A percentile compares a stretch with the other conserved stretches of the same genome.
phyloP scores from a whole-genome alignment of 495 filamentous ascomycete genomes.

The Neurospora discreta region DNA sequence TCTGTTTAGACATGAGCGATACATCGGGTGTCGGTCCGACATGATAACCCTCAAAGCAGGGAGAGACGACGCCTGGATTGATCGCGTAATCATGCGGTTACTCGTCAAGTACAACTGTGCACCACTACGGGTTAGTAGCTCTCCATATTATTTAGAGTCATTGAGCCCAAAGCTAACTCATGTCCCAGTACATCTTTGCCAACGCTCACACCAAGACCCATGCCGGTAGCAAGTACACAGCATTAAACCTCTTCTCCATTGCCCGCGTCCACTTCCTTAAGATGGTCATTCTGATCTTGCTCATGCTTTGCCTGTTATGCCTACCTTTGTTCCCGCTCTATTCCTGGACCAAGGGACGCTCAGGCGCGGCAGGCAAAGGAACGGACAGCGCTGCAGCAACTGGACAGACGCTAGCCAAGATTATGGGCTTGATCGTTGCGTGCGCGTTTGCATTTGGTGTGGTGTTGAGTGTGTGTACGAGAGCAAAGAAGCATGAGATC shows the following conservation, averaged over 20 bases:
- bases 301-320: background rate
- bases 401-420: background rate
- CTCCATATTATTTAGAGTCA: background rate
- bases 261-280: background rate
- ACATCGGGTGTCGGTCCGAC: background rate
- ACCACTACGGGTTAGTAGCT: background rate
- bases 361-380: background rate
- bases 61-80: background rate
- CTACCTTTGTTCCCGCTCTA: background rate
- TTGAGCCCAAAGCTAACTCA: background rate
- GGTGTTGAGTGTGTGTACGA: background rate
- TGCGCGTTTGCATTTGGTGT: background rate
- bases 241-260: background rate
- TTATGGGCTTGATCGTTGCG: background rate
- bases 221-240: background rate
- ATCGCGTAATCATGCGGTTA: background rate
- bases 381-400: background rate
- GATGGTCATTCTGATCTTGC: background rate
- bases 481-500: background rate
- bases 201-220: background rate
- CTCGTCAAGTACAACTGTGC: background rate
- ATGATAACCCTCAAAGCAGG: background rate
- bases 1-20: background rate
- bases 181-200: background rate
- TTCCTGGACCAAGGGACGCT: background rate